Base-by-base conservation (phyloP, 176 grass and related monocot species). In the Bromus sterilis region DNA sequence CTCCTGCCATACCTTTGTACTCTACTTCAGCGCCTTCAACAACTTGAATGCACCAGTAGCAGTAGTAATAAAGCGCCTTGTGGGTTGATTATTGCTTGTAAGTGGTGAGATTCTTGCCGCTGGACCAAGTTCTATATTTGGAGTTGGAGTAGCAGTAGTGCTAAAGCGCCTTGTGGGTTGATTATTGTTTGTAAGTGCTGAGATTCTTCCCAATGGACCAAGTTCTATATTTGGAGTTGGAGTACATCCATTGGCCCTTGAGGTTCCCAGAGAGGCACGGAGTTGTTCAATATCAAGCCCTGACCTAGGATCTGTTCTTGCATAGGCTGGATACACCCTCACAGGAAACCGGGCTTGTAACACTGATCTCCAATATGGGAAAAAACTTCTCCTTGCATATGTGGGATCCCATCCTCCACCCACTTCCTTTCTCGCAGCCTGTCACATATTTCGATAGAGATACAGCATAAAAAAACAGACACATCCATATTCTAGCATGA, bases 21-120 rank as follows among this genome's bases (percentile, higher is more conserved):
- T 43, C 66, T 70, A 70, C 6, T 70, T 80, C 4, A 82, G 7
- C 25, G 56, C 24, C 9, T 71, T 82, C 79, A 82, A 72, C 36
- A 82, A 53, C 67, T 55, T 73, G 2, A 82, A 73, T 43, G 67
- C 80, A 46, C 67, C 20, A 82, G 37, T 34, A 46, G 67, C 67
- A 82, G 67, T 68, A 73, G 55, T 51, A 18, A 51, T 51, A 21
- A 21, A 51, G 48, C 48, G 48, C 18, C 48, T 51, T 51, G 48
- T 51, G 48, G 48, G 18, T 51, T 51, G 48, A 51, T 8, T 51
- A 21, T 51, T 51, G 18, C 2, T 8, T 20, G 2, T 51, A 21
- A 51, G 16, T 51, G 6, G 16, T 51, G 48, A 51, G 5, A 51
- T 51, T 8, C 48, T 51, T 51, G 16, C 6, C 6, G 8, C 48